Evolutionary conservation across 2,329 filamentous ascomycete genomes (phyloP).

Genomic region (Aureobasidium leucospermi): DNA sequence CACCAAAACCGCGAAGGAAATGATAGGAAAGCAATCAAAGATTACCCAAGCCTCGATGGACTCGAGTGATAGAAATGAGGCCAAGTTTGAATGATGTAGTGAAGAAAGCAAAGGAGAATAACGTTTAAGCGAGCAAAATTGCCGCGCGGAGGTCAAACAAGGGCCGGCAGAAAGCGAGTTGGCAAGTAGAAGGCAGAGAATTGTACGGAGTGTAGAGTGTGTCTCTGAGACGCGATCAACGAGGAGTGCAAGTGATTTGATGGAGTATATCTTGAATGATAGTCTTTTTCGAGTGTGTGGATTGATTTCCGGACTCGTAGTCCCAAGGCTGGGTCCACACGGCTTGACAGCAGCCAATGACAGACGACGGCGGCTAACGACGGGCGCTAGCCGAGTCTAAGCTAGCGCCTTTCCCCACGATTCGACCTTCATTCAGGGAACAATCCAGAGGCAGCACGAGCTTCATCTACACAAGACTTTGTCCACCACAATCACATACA

Average conservation of each 20-base stretch:
- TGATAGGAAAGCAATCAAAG: background rate
- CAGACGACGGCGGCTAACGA: background rate
- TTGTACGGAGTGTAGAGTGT: background rate
- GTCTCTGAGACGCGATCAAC: background rate
- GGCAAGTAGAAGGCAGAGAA: background rate
- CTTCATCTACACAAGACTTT: background rate
- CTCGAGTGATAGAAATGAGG: background rate
- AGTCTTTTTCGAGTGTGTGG: constrained; percentile 12
- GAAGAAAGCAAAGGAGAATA: constrained; percentile 7
- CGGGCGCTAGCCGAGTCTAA: constrained; percentile 7
- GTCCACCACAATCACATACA: background rate
- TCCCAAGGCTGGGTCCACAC: background rate
- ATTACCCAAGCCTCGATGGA: background rate
- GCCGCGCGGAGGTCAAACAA: background rate
- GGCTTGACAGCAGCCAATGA: constrained; percentile 1
- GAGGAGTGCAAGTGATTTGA: background rate
- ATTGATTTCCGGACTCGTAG: constrained; percentile 10
- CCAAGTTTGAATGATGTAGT: background rate
- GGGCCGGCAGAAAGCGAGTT: background rate
- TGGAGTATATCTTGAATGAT: background rate
- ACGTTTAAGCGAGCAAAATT: constrained; percentile 11
- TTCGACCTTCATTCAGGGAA: background rate
- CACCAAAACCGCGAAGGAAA: background rate
- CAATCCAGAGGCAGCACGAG: background rate
- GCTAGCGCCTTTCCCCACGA: constrained; percentile 1